These are phyloP conservation scores for Microcos paniculata DNA, from an alignment of 345 rosid species.

Conservation along the genomic window DNA sequence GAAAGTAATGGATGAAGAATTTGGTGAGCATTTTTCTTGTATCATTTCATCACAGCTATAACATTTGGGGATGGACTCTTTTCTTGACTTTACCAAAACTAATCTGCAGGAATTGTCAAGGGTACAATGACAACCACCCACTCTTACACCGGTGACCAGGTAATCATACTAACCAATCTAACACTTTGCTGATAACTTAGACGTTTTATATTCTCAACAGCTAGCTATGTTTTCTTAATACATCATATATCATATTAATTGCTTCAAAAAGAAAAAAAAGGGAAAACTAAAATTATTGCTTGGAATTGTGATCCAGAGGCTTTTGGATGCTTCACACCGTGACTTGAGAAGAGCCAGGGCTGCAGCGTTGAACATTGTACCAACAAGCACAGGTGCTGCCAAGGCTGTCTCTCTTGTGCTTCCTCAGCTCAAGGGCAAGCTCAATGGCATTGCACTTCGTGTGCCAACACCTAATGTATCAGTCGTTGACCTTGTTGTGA, in stretches of 20 bases:
- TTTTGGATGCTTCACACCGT: constrained; percentile 94
- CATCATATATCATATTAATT: not conserved
- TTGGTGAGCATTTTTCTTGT: constrained; percentile 44
- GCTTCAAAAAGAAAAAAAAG: not conserved
- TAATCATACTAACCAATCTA: constrained; percentile 16
- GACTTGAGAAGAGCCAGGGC: constrained; percentile 99
- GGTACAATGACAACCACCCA: constrained; percentile 99
- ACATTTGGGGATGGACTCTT: not conserved
- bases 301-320: constrained; percentile 62
- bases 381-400: constrained; percentile 99
- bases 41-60: not conserved
- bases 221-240: not conserved
- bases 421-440: constrained; percentile 97
- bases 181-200: not conserved
- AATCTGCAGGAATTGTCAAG: constrained; percentile 81
- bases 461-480: constrained; percentile 99
- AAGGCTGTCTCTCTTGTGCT: constrained; percentile 95
- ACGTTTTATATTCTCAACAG: not conserved
- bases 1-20: constrained; percentile 86
- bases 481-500: constrained; percentile 88
- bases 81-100: not conserved
- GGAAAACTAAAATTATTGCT: not conserved
- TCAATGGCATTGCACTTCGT: constrained; percentile 93
- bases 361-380: constrained; percentile 93
- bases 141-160: constrained; percentile 99